Base-by-base conservation (phyloP, 345 rosid species). In the Acer negundo region DNA sequence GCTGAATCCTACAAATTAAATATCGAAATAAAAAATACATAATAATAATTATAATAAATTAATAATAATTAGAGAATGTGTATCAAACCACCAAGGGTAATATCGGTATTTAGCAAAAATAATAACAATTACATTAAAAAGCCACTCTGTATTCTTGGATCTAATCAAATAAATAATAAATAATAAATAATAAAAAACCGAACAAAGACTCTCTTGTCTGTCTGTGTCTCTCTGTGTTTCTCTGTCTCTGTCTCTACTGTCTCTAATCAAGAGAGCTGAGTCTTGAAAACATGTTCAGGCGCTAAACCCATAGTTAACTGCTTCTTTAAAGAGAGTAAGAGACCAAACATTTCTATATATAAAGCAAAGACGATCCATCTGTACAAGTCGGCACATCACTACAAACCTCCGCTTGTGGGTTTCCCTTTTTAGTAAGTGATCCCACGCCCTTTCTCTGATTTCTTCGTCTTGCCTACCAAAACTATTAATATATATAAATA, bases 401-500 rank as follows among this genome's bases (percentile, higher is more conserved):
- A 4, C 58, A 2, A 38, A 20, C n/a, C 51, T 3, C 9, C 15
- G 3, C 51, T 58, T 38, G 20, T 11, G 35, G 66, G 66, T 38
- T 38, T 58, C 53, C 53, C 13, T 58, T 72, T 19, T 1, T 58
- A 38, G 75, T 72, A 72, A 72, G 65, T 35, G 3, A 68, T 23
- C 10, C 19, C 46, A 11, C 3, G n/a, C 38, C 15, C 56, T 44
- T 16, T 73, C 24, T 44, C 24, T 5, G 59, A 23, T 38, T 53
- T 72, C 62, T 42, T 40, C 38, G 47, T 55, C 63, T 35, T 35
- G 38, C 38, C 38, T 35, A 35, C 38, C 38, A 35, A 35, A 35
- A 35, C 38, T 35, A 5, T 35, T 35, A 35, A 35, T 35, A 35
- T 35, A 35, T 31, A 31, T 2, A 28, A 1, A 1, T 28, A 28